Evolutionary conservation across 179 eudicot species (phyloP), one percentile per base, ranked within the genome.

Genomic region (Heliamphora ciliata): DNA sequence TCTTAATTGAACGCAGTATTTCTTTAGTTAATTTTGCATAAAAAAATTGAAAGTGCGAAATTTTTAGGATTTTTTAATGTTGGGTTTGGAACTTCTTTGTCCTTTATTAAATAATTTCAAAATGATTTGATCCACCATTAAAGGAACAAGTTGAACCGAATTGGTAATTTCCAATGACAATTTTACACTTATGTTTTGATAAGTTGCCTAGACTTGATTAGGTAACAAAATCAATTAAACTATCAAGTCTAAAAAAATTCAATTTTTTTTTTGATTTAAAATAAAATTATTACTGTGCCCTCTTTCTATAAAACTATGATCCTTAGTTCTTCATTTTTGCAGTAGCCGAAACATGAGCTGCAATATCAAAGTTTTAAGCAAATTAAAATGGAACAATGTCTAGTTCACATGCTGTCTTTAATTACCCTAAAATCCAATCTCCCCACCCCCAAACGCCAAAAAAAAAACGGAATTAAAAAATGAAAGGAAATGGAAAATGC

Each of bases 1-100:
- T 82, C 55, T 44, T 77, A 59, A 77, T 68, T 55, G 51, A 24
- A 69, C 10, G 54, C 52, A 1, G 44, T 65, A 44, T 75, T 74
- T 4, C 46, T 56, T 68, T 18, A 50, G 40, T 15, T 50, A 72
- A 70, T 51, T 51, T 2, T 51, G 59, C 60, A 18, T 73, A 52
- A 72, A 47, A 6, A 54, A 54, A 6, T 11, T 71, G 15, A 7
- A 15, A 50, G 58, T 72, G 76, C 31, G n/a, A 73, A 54, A 2
- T 63, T 63, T n/a, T 44, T 72, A 17, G 10, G 48, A 31, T 0
- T 21, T 55, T 13, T 75, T 21, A 2, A n/a, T 11, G 14, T 6
- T 24, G 7, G 55, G 55, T 9, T 3, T 56, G 17, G 31, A 72
- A 40, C 47, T 55, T 54, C n/a, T 2, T 75, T 55, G 31, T 1